These are phyloP conservation scores for Closterium sp. DNA, from an alignment of 139 green algal species.

Conservation along the genomic window DNA sequence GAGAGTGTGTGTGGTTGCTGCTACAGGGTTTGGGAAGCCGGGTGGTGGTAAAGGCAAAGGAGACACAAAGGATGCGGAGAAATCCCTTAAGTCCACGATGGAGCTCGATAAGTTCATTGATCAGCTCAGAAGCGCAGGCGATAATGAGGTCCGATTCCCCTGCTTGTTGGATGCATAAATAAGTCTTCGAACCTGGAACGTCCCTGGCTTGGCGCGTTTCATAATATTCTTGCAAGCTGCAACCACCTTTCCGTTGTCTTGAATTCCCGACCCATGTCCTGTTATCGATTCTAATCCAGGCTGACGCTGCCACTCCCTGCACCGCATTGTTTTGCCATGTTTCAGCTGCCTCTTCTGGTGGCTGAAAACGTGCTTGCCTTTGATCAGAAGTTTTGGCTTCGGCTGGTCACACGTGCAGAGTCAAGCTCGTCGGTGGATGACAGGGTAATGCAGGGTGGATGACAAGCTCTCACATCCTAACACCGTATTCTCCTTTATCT, in stretches of 20 bases:
- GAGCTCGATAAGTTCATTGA: constrained; percentile 41
- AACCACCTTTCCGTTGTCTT: too few species aligned
- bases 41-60: background rate
- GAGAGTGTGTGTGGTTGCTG: background rate
- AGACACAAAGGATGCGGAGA: background rate
- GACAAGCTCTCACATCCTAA: background rate
- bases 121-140: background rate
- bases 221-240: background rate
- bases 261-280: background rate
- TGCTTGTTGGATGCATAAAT: background rate
- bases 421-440: constrained; percentile 6
- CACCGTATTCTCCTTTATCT: too few species aligned
- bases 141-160: background rate
- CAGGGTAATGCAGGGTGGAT: constrained; percentile 1
- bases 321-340: background rate
- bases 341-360: constrained; percentile 29
- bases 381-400: constrained; percentile 45
- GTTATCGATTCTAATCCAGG: background rate
- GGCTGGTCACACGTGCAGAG: constrained; percentile 33
- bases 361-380: constrained; percentile 48
- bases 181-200: background rate
- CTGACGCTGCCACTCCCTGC: background rate
- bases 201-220: too few species aligned
- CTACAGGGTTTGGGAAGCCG: background rate
- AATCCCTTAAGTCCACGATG: constrained; percentile 13